Base-by-base conservation (phyloP, 768 basidiomycete species). In the Russula brevipes region DNA sequence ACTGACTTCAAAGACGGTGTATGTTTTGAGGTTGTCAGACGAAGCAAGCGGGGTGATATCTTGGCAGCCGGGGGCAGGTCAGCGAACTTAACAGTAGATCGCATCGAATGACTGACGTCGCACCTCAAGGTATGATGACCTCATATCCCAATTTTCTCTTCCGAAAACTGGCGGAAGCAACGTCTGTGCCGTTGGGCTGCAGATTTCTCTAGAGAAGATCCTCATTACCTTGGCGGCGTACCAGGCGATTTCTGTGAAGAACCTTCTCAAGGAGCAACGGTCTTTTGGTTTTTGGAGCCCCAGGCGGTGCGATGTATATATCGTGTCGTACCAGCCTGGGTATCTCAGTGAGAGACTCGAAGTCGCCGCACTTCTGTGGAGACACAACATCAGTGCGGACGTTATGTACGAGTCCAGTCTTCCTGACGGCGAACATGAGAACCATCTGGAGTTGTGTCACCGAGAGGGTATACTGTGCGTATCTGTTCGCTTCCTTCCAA, bases 261-360 rank as follows among this genome's bases (percentile, higher is more conserved):
- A 81, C 3, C 78, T 91, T 5, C 77, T 91, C 57, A 91, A 88
- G 72, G 89, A 91, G 69, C 83, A 86, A 63, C 83, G 85, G 11
- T 91, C 92, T 0, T 94, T 91, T 64, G 91, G 92, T 0, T 89
- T 85, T 70, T 94, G 89, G 90, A 89, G 89, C 72, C 91, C 91
- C n/a, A 81, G 91, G 16, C 79, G 90, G 44, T 93, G 92, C 67
- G 91, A 94, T 66, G 91, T 94, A 11, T 94, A 93, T 66, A 80
- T 94, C 12, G 83, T 91, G 33, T 89, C 89, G 0, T 89, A 86
- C 63, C 85, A 89, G 64, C 77, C 84, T 8, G 91, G 91, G 10
- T 80, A 85, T 69, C 76, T 94, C 41, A 83, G 85, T 65, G 91
- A 92, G 56, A 80, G 91, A 47, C 79, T 94, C 17, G 89, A 93